Evolutionary conservation across 352 stramenopile species (phyloP), one percentile per base, ranked within the genome.

Genomic region (Phytophthora foliorum): DNA sequence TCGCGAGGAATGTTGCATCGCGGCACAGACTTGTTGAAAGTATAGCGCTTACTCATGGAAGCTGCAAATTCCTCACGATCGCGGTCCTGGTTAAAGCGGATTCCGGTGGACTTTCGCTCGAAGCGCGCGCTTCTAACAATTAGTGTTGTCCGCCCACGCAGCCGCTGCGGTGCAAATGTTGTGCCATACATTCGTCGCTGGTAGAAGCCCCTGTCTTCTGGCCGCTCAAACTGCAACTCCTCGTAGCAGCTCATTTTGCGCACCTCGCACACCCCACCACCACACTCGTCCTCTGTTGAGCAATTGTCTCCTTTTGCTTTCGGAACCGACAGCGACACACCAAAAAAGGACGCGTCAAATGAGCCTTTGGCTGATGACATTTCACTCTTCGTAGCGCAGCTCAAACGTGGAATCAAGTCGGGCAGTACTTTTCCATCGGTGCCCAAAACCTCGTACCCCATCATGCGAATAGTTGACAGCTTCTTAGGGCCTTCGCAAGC

Each of bases 141-240:
- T 38, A 86, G 34, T 10, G 78, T 84, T 51, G 60, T 71, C 8
- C 55, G 59, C 1, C 65, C 72, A 22, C 72, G 74, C 7, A 87
- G 45, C 17, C 63, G 27, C 62, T 81, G 78, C 19, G 80, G 80
- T 31, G 80, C 60, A 54, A 88, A 88, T 31, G 41, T 71, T 8
- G 75, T 77, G 24, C 80, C 75, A 52, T 87, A 88, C 69, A 88
- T 81, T 41, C 74, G 80, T n/a, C 61, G 57, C 34, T 82, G 75
- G 31, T 85, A 88, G 22, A 59, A 73, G 0, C 80, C 78, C 10
- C 78, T 77, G 29, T 86, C 78, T 14, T 79, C 78, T 0, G 51
- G 61, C 17, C 65, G 49, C 29, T 69, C 51, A 21, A 88, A 88
- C 16, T 55, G 29, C 42, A 88, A 51, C 8, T 58, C 58, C 27